A percentile compares a stretch with the other conserved stretches of the same genome.
Conservation (phyloP, 1,284 basidiomycete genomes). For the Vanrija humicola region DNA sequence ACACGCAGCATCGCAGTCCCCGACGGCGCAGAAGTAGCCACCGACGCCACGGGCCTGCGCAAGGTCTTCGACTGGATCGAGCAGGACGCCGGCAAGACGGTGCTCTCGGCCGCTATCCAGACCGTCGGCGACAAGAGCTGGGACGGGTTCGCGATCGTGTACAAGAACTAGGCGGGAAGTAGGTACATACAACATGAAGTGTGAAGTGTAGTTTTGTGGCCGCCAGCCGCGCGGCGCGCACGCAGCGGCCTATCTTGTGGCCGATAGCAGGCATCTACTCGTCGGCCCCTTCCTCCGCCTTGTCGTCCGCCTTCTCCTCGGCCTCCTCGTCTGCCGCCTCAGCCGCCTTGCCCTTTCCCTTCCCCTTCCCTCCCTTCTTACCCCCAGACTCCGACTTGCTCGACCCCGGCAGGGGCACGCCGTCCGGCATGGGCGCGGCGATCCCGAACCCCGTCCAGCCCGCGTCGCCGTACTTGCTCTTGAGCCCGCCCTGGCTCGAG, state of each 20-base stretch:
- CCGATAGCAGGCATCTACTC: no score
- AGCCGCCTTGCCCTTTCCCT: constrained; percentile 4
- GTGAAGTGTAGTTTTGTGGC: neutral
- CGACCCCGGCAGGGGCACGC: constrained; percentile 17
- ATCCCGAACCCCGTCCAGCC: constrained; percentile 34
- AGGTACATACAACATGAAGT: neutral
- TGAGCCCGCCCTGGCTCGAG: constrained; percentile 4
- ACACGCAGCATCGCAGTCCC: constrained; percentile 8
- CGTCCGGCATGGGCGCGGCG: no score
- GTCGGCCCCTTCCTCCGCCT: constrained; percentile 9
- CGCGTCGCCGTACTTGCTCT: constrained; percentile 9
- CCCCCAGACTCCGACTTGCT: neutral
- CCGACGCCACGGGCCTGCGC: constrained; percentile 29
- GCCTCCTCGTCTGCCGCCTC: constrained; percentile 5
- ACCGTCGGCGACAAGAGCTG: constrained; percentile 42
- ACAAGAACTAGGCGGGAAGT: constrained; percentile 19
- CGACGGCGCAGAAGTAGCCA: constrained; percentile 18
- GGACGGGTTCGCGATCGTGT: constrained; percentile 38
- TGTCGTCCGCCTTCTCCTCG: neutral
- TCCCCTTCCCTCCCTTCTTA: constrained; percentile 1
- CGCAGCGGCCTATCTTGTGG: neutral
- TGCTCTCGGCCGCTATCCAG: constrained; percentile 35
- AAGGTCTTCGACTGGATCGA: constrained; percentile 44
- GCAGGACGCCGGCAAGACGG: constrained; percentile 38
- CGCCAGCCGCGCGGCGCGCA: neutral